Conservation (phyloP, 140 eudicot genomes). For the Bidens hawaiensis region DNA sequence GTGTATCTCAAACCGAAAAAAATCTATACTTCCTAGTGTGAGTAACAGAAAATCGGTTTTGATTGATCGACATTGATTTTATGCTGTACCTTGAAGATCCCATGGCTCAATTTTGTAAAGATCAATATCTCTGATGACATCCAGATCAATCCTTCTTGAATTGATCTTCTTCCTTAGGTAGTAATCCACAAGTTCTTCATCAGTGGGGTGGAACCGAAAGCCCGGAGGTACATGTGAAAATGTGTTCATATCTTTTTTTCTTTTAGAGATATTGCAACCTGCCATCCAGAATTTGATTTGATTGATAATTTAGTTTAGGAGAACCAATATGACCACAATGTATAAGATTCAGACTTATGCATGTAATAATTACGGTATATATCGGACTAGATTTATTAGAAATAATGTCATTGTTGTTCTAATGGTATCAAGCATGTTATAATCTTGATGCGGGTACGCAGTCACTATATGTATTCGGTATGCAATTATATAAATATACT, state of each 20-base stretch:
- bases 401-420: neutral
- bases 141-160: constrained; percentile 66
- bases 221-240: constrained; percentile 89
- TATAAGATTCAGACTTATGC: neutral
- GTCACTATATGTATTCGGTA: too few species aligned
- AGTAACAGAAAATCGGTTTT: neutral
- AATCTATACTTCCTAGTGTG: neutral
- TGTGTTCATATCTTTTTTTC: constrained; percentile 41
- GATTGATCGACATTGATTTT: neutral
- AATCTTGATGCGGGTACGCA: too few species aligned
- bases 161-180: constrained; percentile 73
- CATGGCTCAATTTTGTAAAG: constrained; percentile 94
- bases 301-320: constrained; percentile 5
- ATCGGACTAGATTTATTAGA: neutral
- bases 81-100: constrained; percentile 76
- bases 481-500: too few species aligned
- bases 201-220: constrained; percentile 91
- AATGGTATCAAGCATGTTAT: neutral
- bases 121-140: constrained; percentile 84
- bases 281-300: constrained; percentile 18
- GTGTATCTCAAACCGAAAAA: constrained; percentile 6
- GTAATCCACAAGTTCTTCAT: constrained; percentile 93
- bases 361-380: neutral
- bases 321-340: constrained; percentile 4
- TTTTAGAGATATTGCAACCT: constrained; percentile 20